Conservation (phyloP, 805 yeast species). For the Saccharomycopsis lassenensis region DNA sequence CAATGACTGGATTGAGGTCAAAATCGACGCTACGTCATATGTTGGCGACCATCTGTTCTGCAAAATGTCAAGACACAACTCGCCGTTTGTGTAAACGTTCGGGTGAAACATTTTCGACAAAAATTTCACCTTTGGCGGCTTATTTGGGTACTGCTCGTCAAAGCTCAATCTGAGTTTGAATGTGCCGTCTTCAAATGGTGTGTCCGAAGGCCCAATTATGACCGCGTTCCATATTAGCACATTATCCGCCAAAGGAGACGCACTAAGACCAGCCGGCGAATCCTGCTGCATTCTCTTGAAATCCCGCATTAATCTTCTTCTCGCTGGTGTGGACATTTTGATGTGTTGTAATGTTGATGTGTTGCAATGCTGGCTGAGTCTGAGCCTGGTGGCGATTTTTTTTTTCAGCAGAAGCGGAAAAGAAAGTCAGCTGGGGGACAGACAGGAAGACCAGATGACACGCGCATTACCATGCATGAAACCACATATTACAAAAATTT, state of each 20-base stretch:
- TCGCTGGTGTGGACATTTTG: slow-evolving; percentile 93
- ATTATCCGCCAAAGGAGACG: slow-evolving; percentile 93
- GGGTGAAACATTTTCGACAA: slow-evolving; percentile 96
- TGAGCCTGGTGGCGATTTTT: no score
- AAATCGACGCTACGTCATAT: slow-evolving; percentile 89
- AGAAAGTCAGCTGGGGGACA: no score
- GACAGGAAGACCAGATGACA: no score
- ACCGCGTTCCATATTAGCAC: slow-evolving; percentile 98
- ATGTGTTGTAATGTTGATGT: no score
- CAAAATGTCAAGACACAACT: slow-evolving; percentile 86
- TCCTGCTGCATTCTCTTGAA: slow-evolving; percentile 97
- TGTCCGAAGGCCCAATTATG: slow-evolving; percentile 93
- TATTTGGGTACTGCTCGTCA: slow-evolving; percentile 95
- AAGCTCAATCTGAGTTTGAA: slow-evolving; percentile 78
- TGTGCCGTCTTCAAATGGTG: slow-evolving; percentile 98
- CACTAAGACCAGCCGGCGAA: slow-evolving; percentile 96
- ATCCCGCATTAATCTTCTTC: slow-evolving; percentile 97
- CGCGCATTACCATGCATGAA: no score
- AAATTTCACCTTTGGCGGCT: slow-evolving; percentile 90
- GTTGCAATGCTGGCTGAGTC: no score
- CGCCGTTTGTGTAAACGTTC: slow-evolving; percentile 92
- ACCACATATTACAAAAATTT: no score
- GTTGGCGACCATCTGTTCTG: slow-evolving; percentile 99
- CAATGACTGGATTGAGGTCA: slow-evolving; percentile 85
- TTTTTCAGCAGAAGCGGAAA: no score